These are phyloP conservation scores for Stagonosporopsis vannaccii DNA, from an alignment of 2,329 filamentous ascomycete species.

Conservation along the genomic window DNA sequence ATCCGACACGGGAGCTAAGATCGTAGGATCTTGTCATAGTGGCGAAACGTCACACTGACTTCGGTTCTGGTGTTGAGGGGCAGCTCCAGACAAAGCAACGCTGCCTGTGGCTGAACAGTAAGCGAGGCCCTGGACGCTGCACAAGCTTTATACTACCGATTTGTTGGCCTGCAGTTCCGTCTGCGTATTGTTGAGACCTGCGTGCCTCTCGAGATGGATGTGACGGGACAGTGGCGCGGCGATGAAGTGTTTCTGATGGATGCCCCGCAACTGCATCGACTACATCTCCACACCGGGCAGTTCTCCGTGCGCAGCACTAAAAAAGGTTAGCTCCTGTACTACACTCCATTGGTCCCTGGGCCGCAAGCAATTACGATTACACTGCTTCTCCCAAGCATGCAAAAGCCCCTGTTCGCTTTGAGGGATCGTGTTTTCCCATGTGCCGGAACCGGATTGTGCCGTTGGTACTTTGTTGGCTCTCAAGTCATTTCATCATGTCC, in stretches of 20 bases:
- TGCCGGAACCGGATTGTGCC: conserved; percentile 30
- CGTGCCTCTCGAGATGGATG: conserved; percentile 4
- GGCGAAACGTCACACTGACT: conserved; percentile 29
- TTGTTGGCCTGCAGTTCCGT: neutral
- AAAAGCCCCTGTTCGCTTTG: conserved; percentile 34
- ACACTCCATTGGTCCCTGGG: conserved; percentile 27
- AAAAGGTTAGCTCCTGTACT: conserved; percentile 25
- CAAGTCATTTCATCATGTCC: conserved; percentile 47
- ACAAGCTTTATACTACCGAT: neutral
- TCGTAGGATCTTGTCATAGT: conserved; percentile 34
- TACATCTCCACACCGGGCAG: conserved; percentile 20
- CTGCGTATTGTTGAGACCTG: conserved; percentile 10
- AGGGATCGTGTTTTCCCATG: conserved; percentile 24
- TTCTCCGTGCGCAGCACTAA: conserved; percentile 27
- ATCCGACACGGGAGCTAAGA: conserved; percentile 45
- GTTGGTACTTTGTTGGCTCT: conserved; percentile 13
- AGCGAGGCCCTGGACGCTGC: conserved; percentile 1
- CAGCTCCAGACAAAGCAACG: neutral
- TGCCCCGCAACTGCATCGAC: conserved; percentile 27
- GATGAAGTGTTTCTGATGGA: conserved; percentile 25
- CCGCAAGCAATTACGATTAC: conserved; percentile 26
- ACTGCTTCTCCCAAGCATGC: conserved; percentile 31
- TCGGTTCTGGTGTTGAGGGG: conserved; percentile 12
- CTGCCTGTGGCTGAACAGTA: conserved; percentile 7
- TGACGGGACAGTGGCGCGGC: conserved; percentile 16